phyloP scores from a whole-genome alignment of 192 early-diverging fungal species.

The Fimicolochytrium jonesii region DNA sequence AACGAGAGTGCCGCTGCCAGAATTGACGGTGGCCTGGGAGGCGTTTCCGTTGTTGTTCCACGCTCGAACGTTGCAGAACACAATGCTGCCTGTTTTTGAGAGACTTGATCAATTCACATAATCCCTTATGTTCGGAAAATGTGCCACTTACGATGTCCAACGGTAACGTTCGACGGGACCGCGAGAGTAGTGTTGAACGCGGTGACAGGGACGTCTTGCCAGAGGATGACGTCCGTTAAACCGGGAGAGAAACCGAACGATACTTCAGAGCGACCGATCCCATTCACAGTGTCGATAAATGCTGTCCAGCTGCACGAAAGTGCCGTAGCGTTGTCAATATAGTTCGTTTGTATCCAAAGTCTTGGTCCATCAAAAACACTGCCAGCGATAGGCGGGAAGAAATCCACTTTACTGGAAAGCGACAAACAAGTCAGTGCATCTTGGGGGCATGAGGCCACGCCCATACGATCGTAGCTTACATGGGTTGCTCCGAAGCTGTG shows the following conservation, averaged over 20 bases:
- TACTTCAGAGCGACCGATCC: neutral
- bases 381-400: neutral
- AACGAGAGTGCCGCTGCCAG: neutral
- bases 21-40: neutral
- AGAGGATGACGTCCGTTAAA: neutral
- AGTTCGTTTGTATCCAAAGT: neutral
- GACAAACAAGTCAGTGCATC: neutral
- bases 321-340: neutral
- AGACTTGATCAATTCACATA: too few relatives aligned
- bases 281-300: neutral
- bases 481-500: neutral
- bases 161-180: neutral
- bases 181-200: neutral
- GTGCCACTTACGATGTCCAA: neutral
- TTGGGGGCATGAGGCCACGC: neutral
- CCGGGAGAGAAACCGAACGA: neutral
- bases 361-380: neutral
- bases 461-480: neutral
- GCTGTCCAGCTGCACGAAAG: neutral
- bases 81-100: neutral
- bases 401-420: neutral
- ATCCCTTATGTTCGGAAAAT: neutral
- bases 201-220: too few relatives aligned
- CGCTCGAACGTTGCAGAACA: slow-evolving; percentile 1
- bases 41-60: neutral